These are phyloP conservation scores for Penicillium atrosanguineum DNA, from an alignment of 495 filamentous ascomycete genomes.

Conservation along the genomic window DNA sequence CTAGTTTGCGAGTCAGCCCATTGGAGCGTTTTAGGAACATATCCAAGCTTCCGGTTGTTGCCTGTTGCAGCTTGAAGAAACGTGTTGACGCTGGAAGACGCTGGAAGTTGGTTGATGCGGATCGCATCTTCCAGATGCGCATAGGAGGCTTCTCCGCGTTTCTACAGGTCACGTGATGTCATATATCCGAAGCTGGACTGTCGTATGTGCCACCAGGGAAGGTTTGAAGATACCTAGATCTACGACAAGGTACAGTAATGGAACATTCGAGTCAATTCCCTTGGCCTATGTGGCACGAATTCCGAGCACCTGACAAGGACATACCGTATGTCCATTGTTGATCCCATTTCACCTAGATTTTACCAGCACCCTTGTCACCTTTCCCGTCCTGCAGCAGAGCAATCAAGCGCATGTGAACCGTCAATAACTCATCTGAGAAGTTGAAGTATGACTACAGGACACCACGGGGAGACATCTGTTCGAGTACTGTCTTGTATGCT, in stretches of 20 bases:
- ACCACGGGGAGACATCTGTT: not conserved
- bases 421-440: not conserved
- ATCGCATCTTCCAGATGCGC: slow-evolving; percentile 2
- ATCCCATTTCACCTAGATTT: not conserved
- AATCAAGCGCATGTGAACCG: not conserved
- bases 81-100: slow-evolving; percentile 5
- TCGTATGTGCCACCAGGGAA: not conserved
- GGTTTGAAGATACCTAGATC: not conserved
- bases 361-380: not conserved
- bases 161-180: slow-evolving; percentile 26
- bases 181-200: not conserved
- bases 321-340: not conserved
- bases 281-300: not conserved
- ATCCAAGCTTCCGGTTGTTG: not conserved
- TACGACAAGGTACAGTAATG: not conserved
- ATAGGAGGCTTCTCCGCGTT: slow-evolving; percentile 30
- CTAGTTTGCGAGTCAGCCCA: not conserved
- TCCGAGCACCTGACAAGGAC: not conserved
- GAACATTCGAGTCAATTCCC: not conserved
- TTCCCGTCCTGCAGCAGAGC: not conserved
- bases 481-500: not conserved
- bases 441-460: not conserved
- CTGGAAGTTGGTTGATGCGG: not conserved
- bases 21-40: not conserved
- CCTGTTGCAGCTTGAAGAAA: not conserved